Evolutionary conservation across 768 basidiomycete genomes (phyloP).

Genomic region (Rhodotorula babjevae): DNA sequence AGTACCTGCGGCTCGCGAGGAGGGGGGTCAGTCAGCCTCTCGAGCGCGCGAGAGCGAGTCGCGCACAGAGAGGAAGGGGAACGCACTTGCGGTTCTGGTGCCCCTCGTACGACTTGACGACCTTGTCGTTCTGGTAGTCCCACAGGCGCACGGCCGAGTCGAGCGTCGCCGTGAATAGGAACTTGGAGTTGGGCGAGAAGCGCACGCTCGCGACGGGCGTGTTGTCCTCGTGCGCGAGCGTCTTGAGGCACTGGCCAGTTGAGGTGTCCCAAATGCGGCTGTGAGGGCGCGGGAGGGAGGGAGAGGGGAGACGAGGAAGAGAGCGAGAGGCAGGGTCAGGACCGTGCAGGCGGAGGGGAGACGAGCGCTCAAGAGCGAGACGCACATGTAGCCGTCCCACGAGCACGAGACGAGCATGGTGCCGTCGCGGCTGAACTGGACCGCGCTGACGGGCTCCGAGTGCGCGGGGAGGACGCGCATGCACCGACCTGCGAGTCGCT

Average conservation of each 20-base stretch:
- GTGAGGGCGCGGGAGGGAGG: background rate
- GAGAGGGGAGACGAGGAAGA: background rate
- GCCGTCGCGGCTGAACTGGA: constrained; percentile 89
- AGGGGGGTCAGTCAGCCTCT: too few relatives aligned
- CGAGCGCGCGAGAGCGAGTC: too few relatives aligned
- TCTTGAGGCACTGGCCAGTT: constrained; percentile 96
- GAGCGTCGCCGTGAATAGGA: constrained; percentile 83
- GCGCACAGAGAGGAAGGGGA: background rate
- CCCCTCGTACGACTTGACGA: constrained; percentile 86
- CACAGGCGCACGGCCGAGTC: constrained; percentile 91
- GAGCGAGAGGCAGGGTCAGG: too few relatives aligned
- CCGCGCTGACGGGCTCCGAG: constrained; percentile 92
- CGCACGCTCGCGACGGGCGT: constrained; percentile 64
- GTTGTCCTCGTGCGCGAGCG: constrained; percentile 87
- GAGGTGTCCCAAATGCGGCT: constrained; percentile 98
- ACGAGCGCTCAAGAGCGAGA: too few relatives aligned
- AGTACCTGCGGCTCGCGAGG: constrained; percentile 23
- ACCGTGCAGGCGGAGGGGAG: background rate
- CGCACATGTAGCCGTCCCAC: constrained; percentile 95
- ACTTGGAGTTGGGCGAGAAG: constrained; percentile 89
- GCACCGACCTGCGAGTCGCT: constrained; percentile 60
- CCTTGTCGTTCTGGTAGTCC: constrained; percentile 85
- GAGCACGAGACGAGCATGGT: constrained; percentile 90
- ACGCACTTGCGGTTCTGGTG: constrained; percentile 81
- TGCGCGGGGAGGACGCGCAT: constrained; percentile 87